A percentile compares a stretch with the other conserved stretches of the same genome.
These are phyloP conservation scores for Carex kokanica DNA, from an alignment of 176 grass and related monocot species.

Conservation along the genomic window DNA sequence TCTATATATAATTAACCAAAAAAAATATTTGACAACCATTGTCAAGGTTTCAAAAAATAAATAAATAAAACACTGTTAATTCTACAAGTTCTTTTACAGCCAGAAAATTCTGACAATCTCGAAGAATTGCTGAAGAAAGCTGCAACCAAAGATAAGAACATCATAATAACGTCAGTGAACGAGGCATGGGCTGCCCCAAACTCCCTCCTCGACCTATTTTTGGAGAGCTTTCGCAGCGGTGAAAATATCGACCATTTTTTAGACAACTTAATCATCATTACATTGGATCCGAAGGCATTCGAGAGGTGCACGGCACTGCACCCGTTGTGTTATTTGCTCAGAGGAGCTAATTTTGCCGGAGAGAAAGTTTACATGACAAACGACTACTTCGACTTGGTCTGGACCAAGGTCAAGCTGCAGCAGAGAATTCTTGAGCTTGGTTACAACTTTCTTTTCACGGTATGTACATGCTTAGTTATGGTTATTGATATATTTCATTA, in stretches of 20 bases:
- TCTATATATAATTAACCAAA: background rate
- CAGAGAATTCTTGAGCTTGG: constrained; percentile 68
- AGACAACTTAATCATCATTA: constrained; percentile 63
- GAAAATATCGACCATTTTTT: constrained; percentile 43
- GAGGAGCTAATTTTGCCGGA: constrained; percentile 38
- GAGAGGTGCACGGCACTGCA: constrained; percentile 50
- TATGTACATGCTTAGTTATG: constrained; percentile 10
- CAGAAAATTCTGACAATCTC: constrained; percentile 40
- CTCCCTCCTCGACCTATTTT: constrained; percentile 73
- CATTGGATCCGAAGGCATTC: constrained; percentile 49
- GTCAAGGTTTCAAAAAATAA: too few relatives aligned
- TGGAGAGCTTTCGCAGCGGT: constrained; percentile 60
- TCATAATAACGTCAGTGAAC: constrained; percentile 86
- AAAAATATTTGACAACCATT: too few relatives aligned
- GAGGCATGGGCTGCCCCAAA: constrained; percentile 61
- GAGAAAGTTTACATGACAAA: constrained; percentile 78
- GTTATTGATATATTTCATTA: background rate
- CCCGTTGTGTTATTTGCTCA: constrained; percentile 64
- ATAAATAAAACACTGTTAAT: background rate
- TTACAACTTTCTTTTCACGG: constrained; percentile 93
- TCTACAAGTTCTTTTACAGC: background rate
- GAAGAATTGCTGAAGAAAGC: constrained; percentile 41
- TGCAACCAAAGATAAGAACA: constrained; percentile 53
- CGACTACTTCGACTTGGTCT: constrained; percentile 77
- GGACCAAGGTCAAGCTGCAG: constrained; percentile 75